phyloP scores from a whole-genome alignment of 345 rosid genomes.

The Geranium brycei region DNA sequence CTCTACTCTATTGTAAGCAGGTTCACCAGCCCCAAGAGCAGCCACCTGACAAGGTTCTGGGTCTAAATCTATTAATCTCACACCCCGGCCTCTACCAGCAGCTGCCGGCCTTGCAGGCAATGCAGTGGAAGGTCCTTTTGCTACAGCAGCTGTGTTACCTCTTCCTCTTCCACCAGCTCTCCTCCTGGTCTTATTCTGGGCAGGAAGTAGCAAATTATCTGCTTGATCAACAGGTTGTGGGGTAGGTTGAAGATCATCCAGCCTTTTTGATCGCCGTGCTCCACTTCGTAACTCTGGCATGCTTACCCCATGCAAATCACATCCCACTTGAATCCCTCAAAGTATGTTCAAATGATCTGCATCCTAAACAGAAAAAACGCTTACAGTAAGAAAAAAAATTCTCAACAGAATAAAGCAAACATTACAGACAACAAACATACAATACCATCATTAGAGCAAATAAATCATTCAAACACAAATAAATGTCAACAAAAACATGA shows the following conservation, averaged over 20 bases:
- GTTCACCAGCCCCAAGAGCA: slow-evolving; percentile 53
- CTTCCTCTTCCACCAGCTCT: slow-evolving; percentile 63
- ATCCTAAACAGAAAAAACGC: slow-evolving; percentile 11
- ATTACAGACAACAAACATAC: not conserved
- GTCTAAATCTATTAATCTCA: slow-evolving; percentile 76
- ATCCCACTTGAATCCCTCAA: slow-evolving; percentile 23
- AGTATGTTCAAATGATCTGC: slow-evolving; percentile 29
- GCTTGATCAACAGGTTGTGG: slow-evolving; percentile 56
- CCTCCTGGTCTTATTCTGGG: slow-evolving; percentile 69
- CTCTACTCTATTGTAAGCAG: slow-evolving; percentile 55
- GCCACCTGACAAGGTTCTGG: slow-evolving; percentile 67
- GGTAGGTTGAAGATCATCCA: slow-evolving; percentile 65
- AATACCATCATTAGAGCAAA: not conserved
- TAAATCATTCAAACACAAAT: not conserved
- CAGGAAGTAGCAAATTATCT: slow-evolving; percentile 52
- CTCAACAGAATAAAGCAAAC: not conserved
- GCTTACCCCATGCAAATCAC: slow-evolving; percentile 87
- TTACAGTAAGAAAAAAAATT: slow-evolving; percentile 3
- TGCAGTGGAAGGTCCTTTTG: slow-evolving; percentile 44
- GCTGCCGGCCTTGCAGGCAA: slow-evolving; percentile 53
- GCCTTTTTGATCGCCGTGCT: slow-evolving; percentile 90
- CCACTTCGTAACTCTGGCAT: slow-evolving; percentile 99
- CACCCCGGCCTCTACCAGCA: slow-evolving; percentile 81
- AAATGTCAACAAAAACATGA: slow-evolving; percentile 2
- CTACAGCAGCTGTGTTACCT: slow-evolving; percentile 81